Conservation (phyloP, 2,329 filamentous ascomycete species). For the Karstenula rhodostoma region DNA sequence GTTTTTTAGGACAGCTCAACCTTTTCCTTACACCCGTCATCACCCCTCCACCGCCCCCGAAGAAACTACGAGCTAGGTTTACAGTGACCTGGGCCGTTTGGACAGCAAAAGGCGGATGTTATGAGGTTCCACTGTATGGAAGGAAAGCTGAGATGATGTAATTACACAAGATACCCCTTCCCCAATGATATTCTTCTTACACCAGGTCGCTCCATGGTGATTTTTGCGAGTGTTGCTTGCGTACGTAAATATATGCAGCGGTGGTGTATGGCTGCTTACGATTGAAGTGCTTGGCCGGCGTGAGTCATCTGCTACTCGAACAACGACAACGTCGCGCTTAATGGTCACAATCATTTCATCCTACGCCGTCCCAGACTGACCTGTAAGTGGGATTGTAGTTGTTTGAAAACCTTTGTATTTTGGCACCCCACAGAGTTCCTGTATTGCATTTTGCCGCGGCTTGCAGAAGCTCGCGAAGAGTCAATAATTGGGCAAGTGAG, state of each 20-base stretch:
- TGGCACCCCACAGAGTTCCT: no score
- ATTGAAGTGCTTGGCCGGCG: background rate
- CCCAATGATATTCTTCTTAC: slow-evolving; percentile 27
- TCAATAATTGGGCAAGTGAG: no score
- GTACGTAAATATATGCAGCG: background rate
- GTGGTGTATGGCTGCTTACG: background rate
- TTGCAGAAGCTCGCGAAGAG: no score
- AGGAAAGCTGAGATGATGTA: slow-evolving; percentile 14
- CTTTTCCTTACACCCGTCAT: slow-evolving; percentile 7
- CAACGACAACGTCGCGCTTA: no score
- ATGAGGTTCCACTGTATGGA: slow-evolving; percentile 9
- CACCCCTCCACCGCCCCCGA: background rate
- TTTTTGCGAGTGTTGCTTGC: background rate
- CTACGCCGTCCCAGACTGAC: no score
- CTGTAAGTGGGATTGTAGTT: no score
- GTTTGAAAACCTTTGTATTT: no score
- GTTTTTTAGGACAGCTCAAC: background rate
- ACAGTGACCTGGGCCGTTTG: background rate
- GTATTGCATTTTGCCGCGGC: no score
- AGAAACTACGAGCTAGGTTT: background rate
- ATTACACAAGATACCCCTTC: slow-evolving; percentile 42
- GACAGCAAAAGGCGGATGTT: background rate
- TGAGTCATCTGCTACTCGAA: background rate
- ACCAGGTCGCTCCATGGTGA: background rate
- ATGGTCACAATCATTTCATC: no score